Percentiles rank a stretch among this genome's conserved stretches.
Evolutionary conservation across 768 basidiomycete genomes (phyloP).

Genomic region (Boletus vermiculosoides): DNA sequence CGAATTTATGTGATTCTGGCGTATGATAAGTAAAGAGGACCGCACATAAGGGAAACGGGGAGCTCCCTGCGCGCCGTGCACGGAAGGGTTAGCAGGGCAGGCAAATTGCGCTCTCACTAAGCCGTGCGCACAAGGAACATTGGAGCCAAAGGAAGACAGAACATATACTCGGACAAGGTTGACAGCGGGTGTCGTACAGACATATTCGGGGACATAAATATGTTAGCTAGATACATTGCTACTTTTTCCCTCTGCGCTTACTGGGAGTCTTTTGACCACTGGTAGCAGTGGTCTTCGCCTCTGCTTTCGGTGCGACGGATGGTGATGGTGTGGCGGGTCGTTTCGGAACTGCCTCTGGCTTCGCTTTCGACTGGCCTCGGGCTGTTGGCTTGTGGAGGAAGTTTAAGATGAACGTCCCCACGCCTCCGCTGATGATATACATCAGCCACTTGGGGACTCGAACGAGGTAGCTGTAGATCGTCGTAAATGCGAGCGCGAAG

Average conservation of each 20-base stretch:
- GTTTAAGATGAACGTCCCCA: slow-evolving; percentile 67
- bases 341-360: slow-evolving; percentile 1
- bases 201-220: neutral
- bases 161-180: neutral
- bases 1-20: too few species aligned
- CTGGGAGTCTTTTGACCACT: slow-evolving; percentile 20
- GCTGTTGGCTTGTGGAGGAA: slow-evolving; percentile 53
- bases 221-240: neutral
- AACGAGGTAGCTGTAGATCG: slow-evolving; percentile 50
- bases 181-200: neutral
- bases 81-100: too few species aligned
- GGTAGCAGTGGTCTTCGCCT: slow-evolving; percentile 16
- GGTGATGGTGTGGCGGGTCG: slow-evolving; percentile 1
- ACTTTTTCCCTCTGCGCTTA: slow-evolving; percentile 32
- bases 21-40: too few species aligned
- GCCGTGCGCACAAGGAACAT: neutral
- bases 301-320: slow-evolving; percentile 2
- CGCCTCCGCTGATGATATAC: slow-evolving; percentile 59
- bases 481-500: slow-evolving; percentile 48
- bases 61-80: too few species aligned
- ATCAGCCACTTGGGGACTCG: slow-evolving; percentile 72
- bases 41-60: too few species aligned
- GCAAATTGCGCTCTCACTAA: neutral
- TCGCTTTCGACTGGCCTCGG: slow-evolving; percentile 4
- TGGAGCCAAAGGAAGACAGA: neutral